Conservation (phyloP, 208 protist genomes). For the Crithidia mellificae region DNA sequence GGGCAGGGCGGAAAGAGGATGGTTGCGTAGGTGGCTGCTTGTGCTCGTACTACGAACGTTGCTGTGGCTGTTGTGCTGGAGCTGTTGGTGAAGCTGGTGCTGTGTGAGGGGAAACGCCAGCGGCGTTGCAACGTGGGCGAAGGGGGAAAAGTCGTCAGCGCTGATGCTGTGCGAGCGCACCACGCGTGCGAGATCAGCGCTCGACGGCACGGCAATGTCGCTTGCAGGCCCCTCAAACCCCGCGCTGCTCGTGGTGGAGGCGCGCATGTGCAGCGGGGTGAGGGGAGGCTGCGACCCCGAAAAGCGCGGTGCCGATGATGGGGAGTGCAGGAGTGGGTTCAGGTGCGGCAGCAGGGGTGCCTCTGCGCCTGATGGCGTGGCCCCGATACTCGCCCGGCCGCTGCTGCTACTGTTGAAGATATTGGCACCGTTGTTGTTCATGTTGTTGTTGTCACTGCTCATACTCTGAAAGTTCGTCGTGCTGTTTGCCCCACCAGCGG, state of each 20-base stretch:
- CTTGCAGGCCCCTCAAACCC: neutral
- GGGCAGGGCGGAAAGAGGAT: slow-evolving; percentile 9
- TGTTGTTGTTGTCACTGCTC: neutral
- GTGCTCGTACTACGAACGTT: no score
- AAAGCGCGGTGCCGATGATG: slow-evolving; percentile 1
- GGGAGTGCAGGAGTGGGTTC: slow-evolving; percentile 9
- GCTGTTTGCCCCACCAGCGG: neutral
- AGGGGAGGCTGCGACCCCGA: slow-evolving; percentile 1
- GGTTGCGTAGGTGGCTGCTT: no score
- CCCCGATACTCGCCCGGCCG: neutral
- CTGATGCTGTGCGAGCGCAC: neutral
- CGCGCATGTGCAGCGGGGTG: neutral
- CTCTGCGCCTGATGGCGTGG: neutral
- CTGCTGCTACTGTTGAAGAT: no score
- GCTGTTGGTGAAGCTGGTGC: neutral
- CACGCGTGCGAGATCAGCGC: neutral
- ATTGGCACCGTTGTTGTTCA: neutral
- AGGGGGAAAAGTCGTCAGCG: neutral
- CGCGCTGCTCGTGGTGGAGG: neutral
- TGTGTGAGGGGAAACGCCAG: neutral
- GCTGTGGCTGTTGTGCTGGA: neutral
- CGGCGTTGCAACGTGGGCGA: neutral
- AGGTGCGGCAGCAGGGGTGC: slow-evolving; percentile 5
- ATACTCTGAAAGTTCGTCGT: no score
- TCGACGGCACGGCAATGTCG: neutral